Percentiles rank a stretch among this genome's conserved stretches.
Conservation (phyloP, 2,329 filamentous ascomycete species). For the Cladobotryum mycophilum region DNA sequence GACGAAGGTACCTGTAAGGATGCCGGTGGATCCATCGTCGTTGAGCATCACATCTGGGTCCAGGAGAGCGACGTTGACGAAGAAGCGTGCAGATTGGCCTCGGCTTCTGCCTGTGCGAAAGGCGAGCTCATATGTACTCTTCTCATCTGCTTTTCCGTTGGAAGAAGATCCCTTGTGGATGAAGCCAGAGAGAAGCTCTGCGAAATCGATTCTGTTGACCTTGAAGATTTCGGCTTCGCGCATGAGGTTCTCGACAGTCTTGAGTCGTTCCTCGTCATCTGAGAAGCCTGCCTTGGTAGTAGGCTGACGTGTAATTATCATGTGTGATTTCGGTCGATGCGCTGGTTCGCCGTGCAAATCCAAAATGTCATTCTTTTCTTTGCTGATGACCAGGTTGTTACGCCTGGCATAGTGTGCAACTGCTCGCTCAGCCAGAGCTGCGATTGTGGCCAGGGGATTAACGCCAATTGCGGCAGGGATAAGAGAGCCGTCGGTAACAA, state of each 20-base stretch:
- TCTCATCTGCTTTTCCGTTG: constrained; percentile 38
- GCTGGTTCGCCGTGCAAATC: constrained; percentile 50
- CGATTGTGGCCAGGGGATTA: constrained; percentile 64
- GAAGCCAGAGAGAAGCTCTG: constrained; percentile 59
- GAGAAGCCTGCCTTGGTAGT: not conserved
- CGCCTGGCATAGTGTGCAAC: constrained; percentile 44
- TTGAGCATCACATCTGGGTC: constrained; percentile 21
- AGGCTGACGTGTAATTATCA: not conserved
- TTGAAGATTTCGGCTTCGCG: constrained; percentile 8
- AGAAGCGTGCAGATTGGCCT: constrained; percentile 51
- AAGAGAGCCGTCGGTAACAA: constrained; percentile 56
- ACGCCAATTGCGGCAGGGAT: constrained; percentile 58
- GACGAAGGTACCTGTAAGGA: constrained; percentile 54
- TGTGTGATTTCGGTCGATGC: constrained; percentile 18
- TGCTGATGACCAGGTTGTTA: constrained; percentile 38
- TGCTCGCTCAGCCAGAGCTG: constrained; percentile 59
- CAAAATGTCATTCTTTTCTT: constrained; percentile 40
- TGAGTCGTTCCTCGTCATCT: not conserved
- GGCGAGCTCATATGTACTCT: constrained; percentile 47
- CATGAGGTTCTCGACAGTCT: not conserved
- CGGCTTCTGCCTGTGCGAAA: constrained; percentile 46
- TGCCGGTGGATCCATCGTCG: constrained; percentile 13
- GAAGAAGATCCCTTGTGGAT: constrained; percentile 38
- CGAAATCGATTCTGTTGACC: constrained; percentile 50
- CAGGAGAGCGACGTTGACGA: constrained; percentile 51